phyloP scores from a whole-genome alignment of 495 filamentous ascomycete genomes.

The Aspergillus kassunensis region DNA sequence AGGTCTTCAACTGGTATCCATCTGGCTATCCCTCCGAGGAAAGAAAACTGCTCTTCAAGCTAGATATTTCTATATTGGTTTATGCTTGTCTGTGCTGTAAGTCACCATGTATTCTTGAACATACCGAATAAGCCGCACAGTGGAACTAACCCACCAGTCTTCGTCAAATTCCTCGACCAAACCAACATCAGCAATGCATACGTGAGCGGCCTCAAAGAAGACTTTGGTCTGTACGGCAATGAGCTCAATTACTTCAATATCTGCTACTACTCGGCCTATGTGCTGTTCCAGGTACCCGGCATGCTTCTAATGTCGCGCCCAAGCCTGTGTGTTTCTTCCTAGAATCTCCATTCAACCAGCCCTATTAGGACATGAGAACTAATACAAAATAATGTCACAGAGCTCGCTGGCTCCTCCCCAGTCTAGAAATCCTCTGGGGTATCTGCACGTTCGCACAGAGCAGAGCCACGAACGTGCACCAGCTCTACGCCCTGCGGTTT shows the following conservation, averaged over 20 bases:
- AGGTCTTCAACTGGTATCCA: slow-evolving; percentile 49
- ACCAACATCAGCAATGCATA: slow-evolving; percentile 50
- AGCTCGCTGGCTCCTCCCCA: slow-evolving; percentile 35
- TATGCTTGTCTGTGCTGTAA: slow-evolving; percentile 39
- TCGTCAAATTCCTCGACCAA: slow-evolving; percentile 40
- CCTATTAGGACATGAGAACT: too few relatives aligned
- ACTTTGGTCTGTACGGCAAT: slow-evolving; percentile 53
- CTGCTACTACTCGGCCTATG: slow-evolving; percentile 37
- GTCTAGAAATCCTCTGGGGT: slow-evolving; percentile 27
- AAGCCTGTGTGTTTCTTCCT: slow-evolving; percentile 21
- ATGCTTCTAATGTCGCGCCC: slow-evolving; percentile 34
- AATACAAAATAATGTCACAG: slow-evolving; percentile 11
- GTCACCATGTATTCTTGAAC: slow-evolving; percentile 6
- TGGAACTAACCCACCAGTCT: slow-evolving; percentile 23
- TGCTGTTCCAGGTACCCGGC: slow-evolving; percentile 37
- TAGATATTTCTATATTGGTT: slow-evolving; percentile 31
- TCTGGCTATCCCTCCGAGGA: slow-evolving; percentile 39
- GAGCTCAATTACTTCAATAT: slow-evolving; percentile 45
- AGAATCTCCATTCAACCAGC: background rate
- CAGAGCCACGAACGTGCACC: slow-evolving; percentile 26
- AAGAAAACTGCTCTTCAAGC: slow-evolving; percentile 35
- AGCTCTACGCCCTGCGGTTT: slow-evolving; percentile 50
- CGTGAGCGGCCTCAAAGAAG: slow-evolving; percentile 58
- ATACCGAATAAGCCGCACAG: too few relatives aligned
- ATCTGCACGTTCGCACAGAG: slow-evolving; percentile 36